A percentile compares a stretch with the other conserved stretches of the same genome.
phyloP scores from a whole-genome alignment of 371 early-diverging fungal species.

The Rhizopus stolonifer region DNA sequence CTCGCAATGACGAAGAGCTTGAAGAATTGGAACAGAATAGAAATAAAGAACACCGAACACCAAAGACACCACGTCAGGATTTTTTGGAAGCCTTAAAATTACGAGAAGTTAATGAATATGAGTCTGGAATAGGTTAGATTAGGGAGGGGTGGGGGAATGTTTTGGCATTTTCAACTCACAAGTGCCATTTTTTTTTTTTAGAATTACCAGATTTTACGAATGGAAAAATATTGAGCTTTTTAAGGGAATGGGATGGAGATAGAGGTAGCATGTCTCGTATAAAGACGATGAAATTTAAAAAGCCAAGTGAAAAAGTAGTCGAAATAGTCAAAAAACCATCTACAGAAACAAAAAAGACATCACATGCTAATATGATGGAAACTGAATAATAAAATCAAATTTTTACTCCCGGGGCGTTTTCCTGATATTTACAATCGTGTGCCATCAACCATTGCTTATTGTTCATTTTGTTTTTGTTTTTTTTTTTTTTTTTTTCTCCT shows the following conservation, averaged over 20 bases:
- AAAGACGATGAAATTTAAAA: conserved; percentile 22
- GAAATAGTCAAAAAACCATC: not conserved
- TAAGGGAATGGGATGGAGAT: conserved; percentile 65
- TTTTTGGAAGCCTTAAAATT: conserved; percentile 43
- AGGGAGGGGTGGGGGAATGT: not conserved
- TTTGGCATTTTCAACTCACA: too few relatives aligned
- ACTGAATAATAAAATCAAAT: not conserved
- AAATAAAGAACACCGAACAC: conserved; percentile 47
- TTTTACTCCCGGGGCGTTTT: not conserved
- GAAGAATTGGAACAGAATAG: conserved; percentile 44
- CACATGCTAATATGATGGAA: not conserved
- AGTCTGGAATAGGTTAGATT: conserved; percentile 57
- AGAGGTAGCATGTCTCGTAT: conserved; percentile 48
- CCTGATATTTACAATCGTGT: too few relatives aligned
- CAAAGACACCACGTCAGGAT: conserved; percentile 53
- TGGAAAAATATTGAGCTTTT: conserved; percentile 49
- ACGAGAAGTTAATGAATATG: conserved; percentile 55
- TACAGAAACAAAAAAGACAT: not conserved
- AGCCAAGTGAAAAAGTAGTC: not conserved
- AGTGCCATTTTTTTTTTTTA: too few relatives aligned
- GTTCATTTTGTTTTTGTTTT: too few relatives aligned
- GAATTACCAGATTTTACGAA: conserved; percentile 62
- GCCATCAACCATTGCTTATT: too few relatives aligned
- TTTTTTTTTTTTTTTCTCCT: too few relatives aligned
- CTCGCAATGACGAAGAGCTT: conserved; percentile 56